phyloP scores from a whole-genome alignment of 768 basidiomycete species.

The Tremella fuciformis region DNA sequence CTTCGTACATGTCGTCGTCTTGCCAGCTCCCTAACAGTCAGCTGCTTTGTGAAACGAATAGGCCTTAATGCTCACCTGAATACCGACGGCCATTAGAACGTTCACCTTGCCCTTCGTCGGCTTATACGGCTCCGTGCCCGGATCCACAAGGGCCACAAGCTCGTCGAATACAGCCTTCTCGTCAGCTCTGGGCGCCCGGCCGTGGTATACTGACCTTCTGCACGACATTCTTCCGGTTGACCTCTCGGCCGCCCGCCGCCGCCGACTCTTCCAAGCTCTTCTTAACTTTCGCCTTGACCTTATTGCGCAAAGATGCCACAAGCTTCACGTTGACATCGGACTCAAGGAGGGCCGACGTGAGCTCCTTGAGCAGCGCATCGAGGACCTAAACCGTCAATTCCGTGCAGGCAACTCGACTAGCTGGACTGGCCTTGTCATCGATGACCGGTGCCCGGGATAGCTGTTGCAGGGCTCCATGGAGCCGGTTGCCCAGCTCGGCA shows the following conservation, averaged over 20 bases:
- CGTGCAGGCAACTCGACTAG: background rate
- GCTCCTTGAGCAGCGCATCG: conserved; percentile 90
- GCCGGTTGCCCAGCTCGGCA: conserved; percentile 86
- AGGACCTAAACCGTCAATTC: conserved; percentile 63
- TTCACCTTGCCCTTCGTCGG: conserved; percentile 92
- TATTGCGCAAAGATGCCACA: conserved; percentile 77
- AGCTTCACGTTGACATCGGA: conserved; percentile 98
- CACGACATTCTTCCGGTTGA: conserved; percentile 78
- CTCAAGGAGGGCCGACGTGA: conserved; percentile 88
- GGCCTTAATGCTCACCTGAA: conserved; percentile 63
- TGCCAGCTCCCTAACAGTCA: conserved; percentile 79
- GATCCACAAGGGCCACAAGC: conserved; percentile 89
- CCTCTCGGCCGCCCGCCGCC: conserved; percentile 69
- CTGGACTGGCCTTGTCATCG: conserved; percentile 75
- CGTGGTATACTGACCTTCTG: conserved; percentile 67
- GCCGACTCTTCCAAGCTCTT: conserved; percentile 59
- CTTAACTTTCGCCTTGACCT: conserved; percentile 76
- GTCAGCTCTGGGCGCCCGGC: background rate
- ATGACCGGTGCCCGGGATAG: conserved; percentile 80
- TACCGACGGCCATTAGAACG: conserved; percentile 95
- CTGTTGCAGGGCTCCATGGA: conserved; percentile 89
- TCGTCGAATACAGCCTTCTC: conserved; percentile 91
- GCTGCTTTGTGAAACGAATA: conserved; percentile 2
- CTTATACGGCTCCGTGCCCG: conserved; percentile 91
- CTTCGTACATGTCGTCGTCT: conserved; percentile 99